These are phyloP conservation scores for Xylariaceae sp. DNA, from an alignment of 2,329 filamentous ascomycete genomes.

Conservation along the genomic window DNA sequence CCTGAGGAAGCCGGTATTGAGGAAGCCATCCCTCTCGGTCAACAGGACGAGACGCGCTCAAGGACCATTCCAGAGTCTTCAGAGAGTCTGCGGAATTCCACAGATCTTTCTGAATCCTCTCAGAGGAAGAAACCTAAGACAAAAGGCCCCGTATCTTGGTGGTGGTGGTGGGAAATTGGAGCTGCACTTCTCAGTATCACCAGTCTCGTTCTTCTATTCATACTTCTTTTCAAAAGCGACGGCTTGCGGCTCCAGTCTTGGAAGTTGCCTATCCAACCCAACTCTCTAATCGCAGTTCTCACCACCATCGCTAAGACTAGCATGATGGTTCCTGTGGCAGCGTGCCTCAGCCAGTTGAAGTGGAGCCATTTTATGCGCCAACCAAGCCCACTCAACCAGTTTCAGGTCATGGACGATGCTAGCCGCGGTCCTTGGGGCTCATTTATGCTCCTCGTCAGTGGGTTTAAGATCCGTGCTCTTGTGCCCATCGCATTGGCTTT, in stretches of 20 bases:
- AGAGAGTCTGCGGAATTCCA: no score
- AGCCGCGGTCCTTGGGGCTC: conserved; percentile 1
- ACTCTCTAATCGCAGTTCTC: conserved; percentile 33
- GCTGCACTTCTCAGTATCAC: background rate
- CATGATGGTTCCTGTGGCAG: conserved; percentile 31
- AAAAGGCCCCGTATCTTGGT: no score
- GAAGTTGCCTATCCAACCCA: conserved; percentile 39
- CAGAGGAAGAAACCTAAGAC: no score
- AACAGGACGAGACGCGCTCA: no score
- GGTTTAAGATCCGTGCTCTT: no score
- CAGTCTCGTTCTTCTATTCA: background rate
- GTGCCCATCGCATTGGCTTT: no score
- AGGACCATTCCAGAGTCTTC: no score
- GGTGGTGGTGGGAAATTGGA: conserved; percentile 4
- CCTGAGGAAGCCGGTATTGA: no score
- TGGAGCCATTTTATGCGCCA: conserved; percentile 31
- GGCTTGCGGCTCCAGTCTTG: conserved; percentile 26
- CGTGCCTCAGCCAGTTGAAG: conserved; percentile 35
- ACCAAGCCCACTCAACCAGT: background rate
- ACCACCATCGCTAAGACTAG: conserved; percentile 30
- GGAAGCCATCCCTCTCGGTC: no score
- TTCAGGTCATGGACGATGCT: background rate
- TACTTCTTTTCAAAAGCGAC: conserved; percentile 9
- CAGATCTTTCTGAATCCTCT: no score
- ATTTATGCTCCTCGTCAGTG: background rate